Conservation (phyloP, 352 stramenopile species). For the Phytopythium montanum region DNA sequence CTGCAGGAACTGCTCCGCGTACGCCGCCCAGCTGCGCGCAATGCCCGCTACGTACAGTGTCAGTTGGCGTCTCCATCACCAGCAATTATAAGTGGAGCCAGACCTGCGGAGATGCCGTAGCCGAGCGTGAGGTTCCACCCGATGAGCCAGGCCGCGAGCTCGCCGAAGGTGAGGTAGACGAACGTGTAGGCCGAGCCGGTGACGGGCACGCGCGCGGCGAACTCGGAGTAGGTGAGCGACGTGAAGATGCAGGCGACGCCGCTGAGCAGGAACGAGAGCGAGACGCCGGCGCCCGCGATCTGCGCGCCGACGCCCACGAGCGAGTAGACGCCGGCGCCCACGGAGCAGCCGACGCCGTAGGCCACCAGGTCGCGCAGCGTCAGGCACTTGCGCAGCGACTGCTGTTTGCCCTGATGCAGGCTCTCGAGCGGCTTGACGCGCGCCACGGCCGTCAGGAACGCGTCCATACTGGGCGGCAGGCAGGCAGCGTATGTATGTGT, state of each 20-base stretch:
- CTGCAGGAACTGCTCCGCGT: slow-evolving; percentile 77
- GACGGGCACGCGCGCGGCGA: slow-evolving; percentile 80
- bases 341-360: slow-evolving; percentile 90
- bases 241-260: slow-evolving; percentile 89
- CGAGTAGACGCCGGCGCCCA: slow-evolving; percentile 92
- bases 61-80: neutral
- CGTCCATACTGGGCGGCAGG: slow-evolving; percentile 26
- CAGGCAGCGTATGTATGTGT: neutral
- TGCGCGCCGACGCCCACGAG: slow-evolving; percentile 84
- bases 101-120: slow-evolving; percentile 89
- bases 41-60: slow-evolving; percentile 57
- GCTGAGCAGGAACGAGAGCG: slow-evolving; percentile 89
- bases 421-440: slow-evolving; percentile 71
- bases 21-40: slow-evolving; percentile 88
- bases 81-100: neutral
- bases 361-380: slow-evolving; percentile 75
- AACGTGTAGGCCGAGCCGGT: slow-evolving; percentile 90
- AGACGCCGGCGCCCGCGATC: slow-evolving; percentile 85
- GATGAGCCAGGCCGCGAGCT: slow-evolving; percentile 88
- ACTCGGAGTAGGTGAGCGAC: slow-evolving; percentile 90
- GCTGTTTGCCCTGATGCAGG: slow-evolving; percentile 30
- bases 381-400: slow-evolving; percentile 58
- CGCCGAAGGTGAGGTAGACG: slow-evolving; percentile 85
- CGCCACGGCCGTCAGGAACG: slow-evolving; percentile 47
- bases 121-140: slow-evolving; percentile 92